Percentiles rank a stretch among this genome's conserved stretches.
phyloP scores from a whole-genome alignment of 441 rosid species.

The Adansonia rubrostipa region DNA sequence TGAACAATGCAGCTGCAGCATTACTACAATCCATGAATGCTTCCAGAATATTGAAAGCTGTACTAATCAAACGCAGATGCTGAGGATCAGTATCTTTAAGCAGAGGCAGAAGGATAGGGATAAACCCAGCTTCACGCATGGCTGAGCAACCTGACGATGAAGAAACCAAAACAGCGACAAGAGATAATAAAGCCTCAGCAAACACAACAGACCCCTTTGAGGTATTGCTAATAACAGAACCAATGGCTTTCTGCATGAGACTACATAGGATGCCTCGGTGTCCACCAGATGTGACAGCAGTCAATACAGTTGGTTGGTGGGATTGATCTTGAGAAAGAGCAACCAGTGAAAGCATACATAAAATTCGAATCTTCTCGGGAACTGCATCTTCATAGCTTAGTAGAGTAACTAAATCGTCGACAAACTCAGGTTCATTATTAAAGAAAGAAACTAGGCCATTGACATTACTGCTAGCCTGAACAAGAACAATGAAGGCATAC shows the following conservation, averaged over 20 bases:
- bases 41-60: slow-evolving; percentile 88
- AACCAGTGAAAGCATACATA: slow-evolving; percentile 81
- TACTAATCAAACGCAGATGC: slow-evolving; percentile 87
- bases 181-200: slow-evolving; percentile 93
- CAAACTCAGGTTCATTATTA: slow-evolving; percentile 92
- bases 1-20: slow-evolving; percentile 90
- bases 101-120: slow-evolving; percentile 91
- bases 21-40: slow-evolving; percentile 96
- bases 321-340: slow-evolving; percentile 93
- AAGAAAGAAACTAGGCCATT: slow-evolving; percentile 84
- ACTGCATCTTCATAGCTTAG: slow-evolving; percentile 83
- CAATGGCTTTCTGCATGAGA: slow-evolving; percentile 90
- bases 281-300: slow-evolving; percentile 93
- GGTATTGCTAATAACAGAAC: slow-evolving; percentile 70
- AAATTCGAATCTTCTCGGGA: slow-evolving; percentile 82
- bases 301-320: slow-evolving; percentile 80
- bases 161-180: slow-evolving; percentile 89
- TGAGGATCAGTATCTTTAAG: slow-evolving; percentile 93
- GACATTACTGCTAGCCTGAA: slow-evolving; percentile 82
- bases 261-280: slow-evolving; percentile 91
- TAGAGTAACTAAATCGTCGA: slow-evolving; percentile 78
- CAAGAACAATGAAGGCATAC: slow-evolving; percentile 91
- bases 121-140: slow-evolving; percentile 96
- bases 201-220: slow-evolving; percentile 83
- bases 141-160: slow-evolving; percentile 95